These are phyloP conservation scores for Aspergillus ellipticus DNA, from an alignment of 495 filamentous ascomycete species.

Conservation along the genomic window DNA sequence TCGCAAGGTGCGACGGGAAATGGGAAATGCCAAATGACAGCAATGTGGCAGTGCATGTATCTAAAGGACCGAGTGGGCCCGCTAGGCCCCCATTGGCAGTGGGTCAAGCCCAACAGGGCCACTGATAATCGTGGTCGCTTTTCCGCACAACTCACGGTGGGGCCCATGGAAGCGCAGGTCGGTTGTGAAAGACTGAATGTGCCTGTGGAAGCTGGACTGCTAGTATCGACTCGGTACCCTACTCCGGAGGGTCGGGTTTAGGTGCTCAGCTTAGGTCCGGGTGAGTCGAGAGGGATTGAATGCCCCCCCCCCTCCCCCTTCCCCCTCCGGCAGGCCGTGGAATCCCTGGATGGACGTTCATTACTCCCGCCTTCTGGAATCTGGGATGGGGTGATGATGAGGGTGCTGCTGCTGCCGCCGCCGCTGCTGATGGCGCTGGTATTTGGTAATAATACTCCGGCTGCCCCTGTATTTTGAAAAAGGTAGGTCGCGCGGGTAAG, in stretches of 20 bases:
- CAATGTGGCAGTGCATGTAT: slow-evolving; percentile 49
- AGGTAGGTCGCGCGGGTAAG: not conserved
- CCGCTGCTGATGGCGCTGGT: not conserved
- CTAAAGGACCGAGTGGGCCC: slow-evolving; percentile 21
- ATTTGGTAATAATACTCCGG: not conserved
- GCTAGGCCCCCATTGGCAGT: slow-evolving; percentile 18
- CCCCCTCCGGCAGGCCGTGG: not conserved
- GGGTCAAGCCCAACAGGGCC: slow-evolving; percentile 18
- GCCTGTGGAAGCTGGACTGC: not conserved
- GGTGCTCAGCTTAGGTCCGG: not conserved
- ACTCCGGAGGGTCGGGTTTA: not conserved
- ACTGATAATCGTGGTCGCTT: slow-evolving; percentile 15
- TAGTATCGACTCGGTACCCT: slow-evolving; percentile 11
- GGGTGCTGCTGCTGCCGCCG: not conserved
- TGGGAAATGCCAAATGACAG: slow-evolving; percentile 33
- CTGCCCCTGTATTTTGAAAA: not conserved
- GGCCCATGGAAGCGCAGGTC: slow-evolving; percentile 9
- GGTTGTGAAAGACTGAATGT: not conserved
- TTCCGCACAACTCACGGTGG: slow-evolving; percentile 10
- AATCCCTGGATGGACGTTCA: slow-evolving; percentile 7
- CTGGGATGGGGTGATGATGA: not conserved
- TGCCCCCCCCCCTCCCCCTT: too few species aligned
- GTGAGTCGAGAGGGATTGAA: too few species aligned
- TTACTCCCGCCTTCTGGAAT: slow-evolving; percentile 10
- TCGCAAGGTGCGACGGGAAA: slow-evolving; percentile 10